A percentile compares a stretch with the other conserved stretches of the same genome.
These are phyloP conservation scores for Panaeolus papilionaceus DNA, from an alignment of 768 basidiomycete species.

Conservation along the genomic window DNA sequence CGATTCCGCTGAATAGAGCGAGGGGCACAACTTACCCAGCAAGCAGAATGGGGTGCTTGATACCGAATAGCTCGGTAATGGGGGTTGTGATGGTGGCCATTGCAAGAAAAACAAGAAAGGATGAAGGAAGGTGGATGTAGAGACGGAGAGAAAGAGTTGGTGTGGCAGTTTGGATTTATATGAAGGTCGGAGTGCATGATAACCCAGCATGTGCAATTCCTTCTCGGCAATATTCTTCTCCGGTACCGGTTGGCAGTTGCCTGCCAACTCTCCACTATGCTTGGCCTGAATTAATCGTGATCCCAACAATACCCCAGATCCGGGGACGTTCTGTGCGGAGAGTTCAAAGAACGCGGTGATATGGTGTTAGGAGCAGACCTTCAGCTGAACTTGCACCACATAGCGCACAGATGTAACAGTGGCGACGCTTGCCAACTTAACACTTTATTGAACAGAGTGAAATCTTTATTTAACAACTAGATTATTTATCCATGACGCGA, in stretches of 20 bases:
- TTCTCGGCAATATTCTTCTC: slow-evolving; percentile 13
- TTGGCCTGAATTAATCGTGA: slow-evolving; percentile 3
- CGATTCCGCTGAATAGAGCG: not conserved
- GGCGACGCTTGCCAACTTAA: not conserved
- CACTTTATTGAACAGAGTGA: slow-evolving; percentile 1
- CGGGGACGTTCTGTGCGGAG: not conserved
- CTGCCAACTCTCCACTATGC: not conserved
- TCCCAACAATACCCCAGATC: not conserved
- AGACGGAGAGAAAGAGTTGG: slow-evolving; percentile 3
- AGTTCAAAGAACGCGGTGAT: not conserved
- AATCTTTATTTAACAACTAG: not conserved
- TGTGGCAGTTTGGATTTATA: slow-evolving; percentile 1
- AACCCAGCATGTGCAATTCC: slow-evolving; percentile 1
- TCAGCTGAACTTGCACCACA: not conserved
- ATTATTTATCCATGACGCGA: not conserved
- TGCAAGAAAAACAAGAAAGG: slow-evolving; percentile 19
- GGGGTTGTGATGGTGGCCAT: slow-evolving; percentile 80
- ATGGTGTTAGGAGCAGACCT: slow-evolving; percentile 1
- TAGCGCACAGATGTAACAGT: not conserved
- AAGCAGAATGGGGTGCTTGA: slow-evolving; percentile 87
- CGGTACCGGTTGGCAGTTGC: slow-evolving; percentile 3
- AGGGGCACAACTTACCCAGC: slow-evolving; percentile 57
- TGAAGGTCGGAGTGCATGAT: slow-evolving; percentile 12
- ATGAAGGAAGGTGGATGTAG: slow-evolving; percentile 18
- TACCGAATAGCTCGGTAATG: slow-evolving; percentile 88